Base-by-base conservation (phyloP, 306 rosid species). In the Arachis hypogaea region DNA sequence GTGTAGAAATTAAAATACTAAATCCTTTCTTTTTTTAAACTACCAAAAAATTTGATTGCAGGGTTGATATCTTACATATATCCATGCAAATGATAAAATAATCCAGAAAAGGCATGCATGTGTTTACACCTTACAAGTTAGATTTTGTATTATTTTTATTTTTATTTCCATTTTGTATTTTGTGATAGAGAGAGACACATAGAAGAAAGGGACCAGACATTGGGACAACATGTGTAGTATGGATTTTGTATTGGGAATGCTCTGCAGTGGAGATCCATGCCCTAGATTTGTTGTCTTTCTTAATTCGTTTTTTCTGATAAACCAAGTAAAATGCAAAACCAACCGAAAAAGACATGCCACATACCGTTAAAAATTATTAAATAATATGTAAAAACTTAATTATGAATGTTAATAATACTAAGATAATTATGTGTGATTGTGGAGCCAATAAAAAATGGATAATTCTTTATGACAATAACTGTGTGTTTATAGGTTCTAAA, bases 1-100 rank as follows among this genome's bases (percentile, higher is more conserved):
- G 28, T 22, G 28, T 22, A 22, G 28, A 22, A 22, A 22, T 22
- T 22, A 33, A 33, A 33, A 33, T 33, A 33, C 38, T 2, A 33
- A 33, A 33, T 4, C 38, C 38, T 3, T 82, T 61, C 43, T 18
- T 18, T 69, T 54, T 7, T 40, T 47, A 43, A 62, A 49, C 0
- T 47, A 51, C 74, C 74, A 80, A 81, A 73, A 79, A 81, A 78
- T 74, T 69, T 73, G 8, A 43, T 42, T 61, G 75, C 12, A 63
- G 78, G 73, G 73, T n/a, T 71, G 42, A 64, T 72, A 71, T 50
- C 56, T 50, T 74, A 75, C 78, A 72, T 10, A 65, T 79, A 10
- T n/a, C 58, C 89, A 89, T 88, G 87, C 82, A 86, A 71, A 43
- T 68, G 77, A 50, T 74, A 62, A 71, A 43, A 43, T 43, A 5